A percentile compares a stretch with the other conserved stretches of the same genome.
Conservation (phyloP, 169 alveolate genomes). For the Eimeria maxima region DNA sequence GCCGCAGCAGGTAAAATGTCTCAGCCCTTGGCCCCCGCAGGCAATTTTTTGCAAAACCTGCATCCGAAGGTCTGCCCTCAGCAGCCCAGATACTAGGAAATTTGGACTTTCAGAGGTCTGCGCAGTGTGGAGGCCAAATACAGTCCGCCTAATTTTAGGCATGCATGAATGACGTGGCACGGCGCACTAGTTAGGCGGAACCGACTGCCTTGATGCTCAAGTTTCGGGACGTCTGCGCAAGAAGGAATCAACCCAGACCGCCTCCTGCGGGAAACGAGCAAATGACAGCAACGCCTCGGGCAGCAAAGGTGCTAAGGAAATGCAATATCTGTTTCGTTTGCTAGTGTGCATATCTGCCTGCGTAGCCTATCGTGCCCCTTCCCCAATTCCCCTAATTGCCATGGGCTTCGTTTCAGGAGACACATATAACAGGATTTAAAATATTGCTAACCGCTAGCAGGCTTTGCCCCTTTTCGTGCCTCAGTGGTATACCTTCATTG, state of each 20-base stretch:
- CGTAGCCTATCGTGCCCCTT: background rate
- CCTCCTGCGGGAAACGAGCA: constrained; percentile 52
- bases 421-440: background rate
- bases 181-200: background rate
- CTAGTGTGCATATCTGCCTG: background rate
- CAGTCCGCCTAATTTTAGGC: background rate
- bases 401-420: background rate
- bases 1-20: background rate
- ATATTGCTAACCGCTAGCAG: background rate
- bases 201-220: background rate
- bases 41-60: background rate
- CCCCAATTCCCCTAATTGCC: background rate
- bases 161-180: background rate
- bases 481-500: background rate
- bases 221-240: constrained; percentile 70
- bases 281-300: background rate
- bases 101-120: background rate
- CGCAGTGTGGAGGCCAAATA: background rate
- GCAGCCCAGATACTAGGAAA: background rate
- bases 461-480: background rate
- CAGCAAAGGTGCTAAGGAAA: background rate
- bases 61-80: background rate
- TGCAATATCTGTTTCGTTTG: background rate
- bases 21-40: background rate
- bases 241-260: constrained; percentile 69